These are phyloP conservation scores for Exophiala viscosa DNA, from an alignment of 2,329 filamentous ascomycete genomes.

Conservation along the genomic window DNA sequence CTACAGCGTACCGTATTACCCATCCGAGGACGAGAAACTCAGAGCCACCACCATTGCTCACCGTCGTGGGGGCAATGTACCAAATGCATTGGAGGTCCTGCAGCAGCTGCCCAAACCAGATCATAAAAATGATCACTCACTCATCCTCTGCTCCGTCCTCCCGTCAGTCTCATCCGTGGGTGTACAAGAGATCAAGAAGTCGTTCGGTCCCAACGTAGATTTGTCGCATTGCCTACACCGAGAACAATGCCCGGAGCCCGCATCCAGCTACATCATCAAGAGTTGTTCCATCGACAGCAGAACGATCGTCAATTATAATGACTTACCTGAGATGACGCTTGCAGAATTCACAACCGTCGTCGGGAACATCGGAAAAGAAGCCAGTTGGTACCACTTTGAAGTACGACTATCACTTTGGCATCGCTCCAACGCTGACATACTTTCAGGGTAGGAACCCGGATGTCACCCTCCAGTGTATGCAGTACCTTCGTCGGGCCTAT, in stretches of 20 bases:
- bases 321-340: conserved; percentile 63
- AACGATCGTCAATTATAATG: conserved; percentile 68
- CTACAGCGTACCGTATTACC: neutral
- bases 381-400: conserved; percentile 69
- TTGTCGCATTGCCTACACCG: conserved; percentile 60
- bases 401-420: conserved; percentile 66
- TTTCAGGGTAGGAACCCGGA: conserved; percentile 60
- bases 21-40: conserved; percentile 66
- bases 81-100: conserved; percentile 68
- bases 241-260: conserved; percentile 51
- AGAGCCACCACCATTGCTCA: conserved; percentile 58
- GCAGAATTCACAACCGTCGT: conserved; percentile 55
- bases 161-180: conserved; percentile 53
- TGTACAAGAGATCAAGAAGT: conserved; percentile 51
- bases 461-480: conserved; percentile 58
- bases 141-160: conserved; percentile 47
- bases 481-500: conserved; percentile 41
- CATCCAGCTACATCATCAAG: conserved; percentile 67
- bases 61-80: conserved; percentile 68
- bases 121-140: neutral
- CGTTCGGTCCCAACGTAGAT: conserved; percentile 51
- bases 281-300: conserved; percentile 58
- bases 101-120: conserved; percentile 53
- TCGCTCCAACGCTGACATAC: conserved; percentile 54
- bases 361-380: conserved; percentile 35